Base-by-base conservation (phyloP, 2,329 filamentous ascomycete species). In the Claviceps purpurea region DNA sequence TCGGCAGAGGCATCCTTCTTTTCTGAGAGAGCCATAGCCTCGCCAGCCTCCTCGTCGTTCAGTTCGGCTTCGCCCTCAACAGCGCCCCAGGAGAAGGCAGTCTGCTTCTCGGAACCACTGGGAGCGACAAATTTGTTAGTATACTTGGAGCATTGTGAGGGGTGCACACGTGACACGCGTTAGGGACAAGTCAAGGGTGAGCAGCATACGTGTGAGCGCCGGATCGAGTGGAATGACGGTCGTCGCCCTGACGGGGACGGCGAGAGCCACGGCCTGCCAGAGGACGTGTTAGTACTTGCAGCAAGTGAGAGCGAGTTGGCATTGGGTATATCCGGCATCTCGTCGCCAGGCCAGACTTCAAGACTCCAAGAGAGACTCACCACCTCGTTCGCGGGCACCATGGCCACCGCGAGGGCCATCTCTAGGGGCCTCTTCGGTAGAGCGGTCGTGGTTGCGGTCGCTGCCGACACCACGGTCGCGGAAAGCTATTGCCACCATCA, bases 1-100 rank as follows among this genome's bases (percentile, higher is more conserved):
- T 76, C 78, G 43, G 68, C 69, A 50, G 71, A 66, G 51, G 73
- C 77, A 56, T 89, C 85, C 73, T 86, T 89, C 73, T 88, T 79
- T 66, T 97, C 91, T 58, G 77, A 75, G 72, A 88, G 79, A 60
- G 93, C 93, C 61, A 96, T 94, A 62, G 81, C 85, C 70, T 94
- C 89, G 62, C 86, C 93, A 61, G 85, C 89, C 72, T 88, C 81
- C 79, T 97, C 93, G 64, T 97, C 93, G 66, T 86, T 86, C 73
- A 86, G 82, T 74, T 94, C 89, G 65, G 85, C 85, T 57, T 84
- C 75, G 64, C 89, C 93, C 66, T 88, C 85, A 61, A 79, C 78
- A 65, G 81, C 84, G 63, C 91, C 93, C 89, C 91, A 97, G 62
- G 87, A 86, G 70, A 91, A 87, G 65, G 82, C 86, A 67, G 85